Percentiles rank a stretch among this genome's conserved stretches.
Conservation (phyloP, 2,329 filamentous ascomycete genomes). For the Blastomyces parvus region DNA sequence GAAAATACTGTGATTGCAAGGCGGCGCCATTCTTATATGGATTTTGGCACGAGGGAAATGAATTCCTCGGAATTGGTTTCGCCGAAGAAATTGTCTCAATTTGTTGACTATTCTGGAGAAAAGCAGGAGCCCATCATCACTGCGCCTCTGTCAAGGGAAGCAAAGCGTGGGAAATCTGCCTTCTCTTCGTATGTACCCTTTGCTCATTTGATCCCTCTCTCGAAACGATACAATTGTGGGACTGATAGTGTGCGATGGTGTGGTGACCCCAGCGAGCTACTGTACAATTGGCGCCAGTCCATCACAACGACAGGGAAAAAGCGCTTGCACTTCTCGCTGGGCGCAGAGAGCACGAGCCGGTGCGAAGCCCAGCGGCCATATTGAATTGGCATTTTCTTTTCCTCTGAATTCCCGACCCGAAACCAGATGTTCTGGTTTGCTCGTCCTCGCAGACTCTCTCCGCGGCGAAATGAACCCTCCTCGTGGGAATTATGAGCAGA, state of each 20-base stretch:
- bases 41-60: not conserved
- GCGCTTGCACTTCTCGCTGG: not conserved
- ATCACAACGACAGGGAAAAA: not conserved
- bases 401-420: not conserved
- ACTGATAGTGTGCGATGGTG: not conserved
- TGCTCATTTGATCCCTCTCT: not conserved
- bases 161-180: not conserved
- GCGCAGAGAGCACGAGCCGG: not conserved
- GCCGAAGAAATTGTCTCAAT: not conserved
- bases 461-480: not conserved
- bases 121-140: not conserved
- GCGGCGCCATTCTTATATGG: not conserved
- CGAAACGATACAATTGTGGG: not conserved
- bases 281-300: not conserved
- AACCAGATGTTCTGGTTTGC: not conserved
- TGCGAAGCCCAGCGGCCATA: not conserved
- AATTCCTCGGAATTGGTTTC: not conserved
- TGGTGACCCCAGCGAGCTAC: not conserved
- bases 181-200: not conserved
- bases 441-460: not conserved
- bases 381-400: not conserved
- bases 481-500: not conserved
- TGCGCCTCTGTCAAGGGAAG: not conserved
- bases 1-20: not conserved
- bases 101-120: not conserved